These are phyloP conservation scores for Ceriops zippeliana DNA, from an alignment of 345 rosid species.

Conservation along the genomic window DNA sequence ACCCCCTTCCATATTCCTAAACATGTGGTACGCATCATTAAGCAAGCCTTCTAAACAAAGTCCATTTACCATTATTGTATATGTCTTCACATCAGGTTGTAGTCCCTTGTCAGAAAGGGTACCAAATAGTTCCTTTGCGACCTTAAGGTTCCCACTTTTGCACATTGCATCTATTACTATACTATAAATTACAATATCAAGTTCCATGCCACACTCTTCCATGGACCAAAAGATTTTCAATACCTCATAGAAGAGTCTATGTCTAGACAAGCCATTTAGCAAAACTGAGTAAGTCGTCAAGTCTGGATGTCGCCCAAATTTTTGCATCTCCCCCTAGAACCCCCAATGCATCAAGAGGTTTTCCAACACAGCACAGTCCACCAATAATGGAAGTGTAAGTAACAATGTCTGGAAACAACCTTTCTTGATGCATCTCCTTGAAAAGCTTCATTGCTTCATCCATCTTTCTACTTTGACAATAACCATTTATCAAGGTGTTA, in stretches of 20 bases:
- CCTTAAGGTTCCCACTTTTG: neutral
- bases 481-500: constrained; percentile 12
- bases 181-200: neutral
- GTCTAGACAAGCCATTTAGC: constrained; percentile 15
- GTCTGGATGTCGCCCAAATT: neutral
- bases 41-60: constrained; percentile 17
- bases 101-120: constrained; percentile 23
- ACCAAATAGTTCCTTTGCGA: constrained; percentile 12
- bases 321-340: neutral
- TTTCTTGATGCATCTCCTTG: constrained; percentile 46
- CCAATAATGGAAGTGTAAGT: constrained; percentile 3
- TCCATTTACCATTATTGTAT: constrained; percentile 30
- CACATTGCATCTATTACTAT: constrained; percentile 8
- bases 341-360: neutral
- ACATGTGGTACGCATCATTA: neutral
- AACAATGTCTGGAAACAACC: constrained; percentile 23
- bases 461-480: constrained; percentile 48
- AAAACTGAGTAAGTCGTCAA: constrained; percentile 3
- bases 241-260: neutral
- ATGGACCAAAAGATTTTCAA: neutral
- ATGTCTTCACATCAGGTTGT: constrained; percentile 27
- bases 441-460: constrained; percentile 75
- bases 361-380: neutral
- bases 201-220: neutral
- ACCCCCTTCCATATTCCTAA: constrained; percentile 6